A percentile compares a stretch with the other conserved stretches of the same genome.
Evolutionary conservation across 2,329 filamentous ascomycete genomes (phyloP).

Genomic region (Fusarium domesticum): DNA sequence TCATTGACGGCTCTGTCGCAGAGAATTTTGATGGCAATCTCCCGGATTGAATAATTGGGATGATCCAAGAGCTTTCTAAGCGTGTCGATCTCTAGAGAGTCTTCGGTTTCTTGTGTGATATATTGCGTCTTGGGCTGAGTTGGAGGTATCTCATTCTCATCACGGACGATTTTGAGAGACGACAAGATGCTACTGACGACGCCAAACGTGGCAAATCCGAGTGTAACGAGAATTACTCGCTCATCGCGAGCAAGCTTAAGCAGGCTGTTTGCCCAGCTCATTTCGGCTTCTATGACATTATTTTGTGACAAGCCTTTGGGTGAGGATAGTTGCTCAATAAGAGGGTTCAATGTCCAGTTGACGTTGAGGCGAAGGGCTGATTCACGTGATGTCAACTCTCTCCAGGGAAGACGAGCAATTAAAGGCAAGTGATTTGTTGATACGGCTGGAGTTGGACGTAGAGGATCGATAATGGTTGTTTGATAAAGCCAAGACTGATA

Average conservation of each 20-base stretch:
- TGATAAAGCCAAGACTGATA: too few relatives aligned
- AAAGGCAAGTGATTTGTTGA: too few relatives aligned
- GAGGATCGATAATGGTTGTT: too few relatives aligned
- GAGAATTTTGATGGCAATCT: conserved; percentile 61
- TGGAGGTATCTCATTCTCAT: conserved; percentile 64
- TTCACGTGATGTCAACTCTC: too few relatives aligned
- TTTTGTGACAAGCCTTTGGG: conserved; percentile 6
- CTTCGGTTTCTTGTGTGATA: conserved; percentile 72
- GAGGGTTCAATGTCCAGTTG: too few relatives aligned
- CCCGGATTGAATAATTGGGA: conserved; percentile 69
- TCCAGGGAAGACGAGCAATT: too few relatives aligned
- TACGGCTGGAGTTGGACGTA: too few relatives aligned
- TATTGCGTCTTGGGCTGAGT: conserved; percentile 65
- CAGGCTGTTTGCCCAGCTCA: conserved; percentile 38
- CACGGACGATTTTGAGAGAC: conserved; percentile 58
- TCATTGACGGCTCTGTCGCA: conserved; percentile 60
- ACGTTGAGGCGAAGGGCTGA: too few relatives aligned
- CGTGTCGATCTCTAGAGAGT: conserved; percentile 64
- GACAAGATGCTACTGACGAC: conserved; percentile 56
- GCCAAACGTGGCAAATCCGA: conserved; percentile 57
- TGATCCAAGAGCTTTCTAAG: conserved; percentile 65
- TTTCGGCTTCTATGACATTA: conserved; percentile 25
- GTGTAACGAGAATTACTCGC: conserved; percentile 50
- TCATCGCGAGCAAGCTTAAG: conserved; percentile 45
- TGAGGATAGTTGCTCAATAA: background rate